phyloP scores from a whole-genome alignment of 495 filamentous ascomycete species.

The Umbilicaria muhlenbergii region DNA sequence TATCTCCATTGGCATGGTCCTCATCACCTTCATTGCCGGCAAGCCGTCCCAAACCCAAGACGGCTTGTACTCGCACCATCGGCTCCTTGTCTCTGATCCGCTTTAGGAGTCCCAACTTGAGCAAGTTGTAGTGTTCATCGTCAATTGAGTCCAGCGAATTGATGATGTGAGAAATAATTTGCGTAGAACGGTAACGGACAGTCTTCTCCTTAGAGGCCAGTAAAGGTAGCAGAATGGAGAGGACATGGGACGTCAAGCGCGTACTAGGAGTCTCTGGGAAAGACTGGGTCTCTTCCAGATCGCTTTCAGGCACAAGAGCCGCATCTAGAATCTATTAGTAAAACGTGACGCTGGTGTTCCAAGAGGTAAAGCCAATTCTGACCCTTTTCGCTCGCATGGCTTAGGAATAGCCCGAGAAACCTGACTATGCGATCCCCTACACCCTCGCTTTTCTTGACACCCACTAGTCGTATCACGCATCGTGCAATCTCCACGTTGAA shows the following conservation, averaged over 20 bases:
- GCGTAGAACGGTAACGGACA: conserved; percentile 78
- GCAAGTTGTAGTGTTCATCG: conserved; percentile 70
- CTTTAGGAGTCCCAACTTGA: conserved; percentile 61
- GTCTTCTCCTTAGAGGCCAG: conserved; percentile 76
- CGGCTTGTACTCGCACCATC: conserved; percentile 85
- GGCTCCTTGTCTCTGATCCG: conserved; percentile 86
- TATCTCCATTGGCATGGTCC: conserved; percentile 52
- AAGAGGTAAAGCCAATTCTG: neutral
- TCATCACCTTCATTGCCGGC: conserved; percentile 68
- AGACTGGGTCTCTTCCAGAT: conserved; percentile 36
- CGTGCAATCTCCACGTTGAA: conserved; percentile 76
- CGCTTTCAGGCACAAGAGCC: conserved; percentile 27
- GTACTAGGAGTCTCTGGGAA: conserved; percentile 68
- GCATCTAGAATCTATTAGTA: conserved; percentile 20
- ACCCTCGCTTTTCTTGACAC: conserved; percentile 81
- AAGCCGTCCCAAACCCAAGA: conserved; percentile 68
- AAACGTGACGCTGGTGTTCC: neutral
- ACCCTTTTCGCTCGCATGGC: conserved; percentile 72
- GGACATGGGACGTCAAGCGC: conserved; percentile 58
- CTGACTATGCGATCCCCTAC: conserved; percentile 74
- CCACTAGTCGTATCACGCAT: conserved; percentile 66
- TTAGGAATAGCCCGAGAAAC: conserved; percentile 74
- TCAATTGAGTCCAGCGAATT: conserved; percentile 85
- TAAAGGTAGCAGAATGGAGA: conserved; percentile 51
- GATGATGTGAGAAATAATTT: conserved; percentile 73